A percentile compares a stretch with the other conserved stretches of the same genome.
These are phyloP conservation scores for Hebeloma cylindrosporum DNA, from an alignment of 768 basidiomycete genomes.

Conservation along the genomic window DNA sequence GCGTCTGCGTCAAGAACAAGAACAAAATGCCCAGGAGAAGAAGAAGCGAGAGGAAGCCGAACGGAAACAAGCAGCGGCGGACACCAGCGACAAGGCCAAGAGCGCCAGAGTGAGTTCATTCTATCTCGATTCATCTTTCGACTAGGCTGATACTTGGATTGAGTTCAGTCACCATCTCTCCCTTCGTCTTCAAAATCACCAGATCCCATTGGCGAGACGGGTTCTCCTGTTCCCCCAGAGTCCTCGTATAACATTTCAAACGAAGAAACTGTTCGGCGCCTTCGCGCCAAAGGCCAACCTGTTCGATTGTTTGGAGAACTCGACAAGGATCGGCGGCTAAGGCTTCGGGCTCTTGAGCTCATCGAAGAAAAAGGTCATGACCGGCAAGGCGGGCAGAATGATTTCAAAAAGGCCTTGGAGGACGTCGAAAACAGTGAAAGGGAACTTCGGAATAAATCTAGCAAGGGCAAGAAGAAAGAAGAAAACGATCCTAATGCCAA, in stretches of 20 bases:
- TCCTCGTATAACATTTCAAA: conserved; percentile 86
- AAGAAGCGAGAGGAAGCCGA: conserved; percentile 31
- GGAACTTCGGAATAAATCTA: conserved; percentile 58
- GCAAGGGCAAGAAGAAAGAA: conserved; percentile 65
- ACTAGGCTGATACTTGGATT: conserved; percentile 39
- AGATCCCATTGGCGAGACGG: conserved; percentile 35
- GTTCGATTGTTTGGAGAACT: conserved; percentile 93
- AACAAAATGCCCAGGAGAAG: conserved; percentile 38
- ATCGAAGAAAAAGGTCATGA: conserved; percentile 89
- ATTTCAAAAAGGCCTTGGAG: conserved; percentile 88
- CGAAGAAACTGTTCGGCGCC: conserved; percentile 85
- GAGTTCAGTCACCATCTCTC: conserved; percentile 47
- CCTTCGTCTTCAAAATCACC: conserved; percentile 38
- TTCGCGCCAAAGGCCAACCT: conserved; percentile 91
- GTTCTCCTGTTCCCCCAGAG: conserved; percentile 45
- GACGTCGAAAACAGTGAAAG: conserved; percentile 82
- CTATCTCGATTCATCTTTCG: conserved; percentile 7
- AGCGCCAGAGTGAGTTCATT: conserved; percentile 46
- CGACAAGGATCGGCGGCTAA: conserved; percentile 88
- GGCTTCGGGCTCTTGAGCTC: conserved; percentile 90
- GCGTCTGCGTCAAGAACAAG: conserved; percentile 54
- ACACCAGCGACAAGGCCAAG: conserved; percentile 15
- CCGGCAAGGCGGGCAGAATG: conserved; percentile 84
- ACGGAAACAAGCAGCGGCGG: conserved; percentile 25
- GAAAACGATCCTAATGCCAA: conserved; percentile 51